Evolutionary conservation across 805 yeast genomes (phyloP).

Genomic region (Blastobotrys mokoenaii): DNA sequence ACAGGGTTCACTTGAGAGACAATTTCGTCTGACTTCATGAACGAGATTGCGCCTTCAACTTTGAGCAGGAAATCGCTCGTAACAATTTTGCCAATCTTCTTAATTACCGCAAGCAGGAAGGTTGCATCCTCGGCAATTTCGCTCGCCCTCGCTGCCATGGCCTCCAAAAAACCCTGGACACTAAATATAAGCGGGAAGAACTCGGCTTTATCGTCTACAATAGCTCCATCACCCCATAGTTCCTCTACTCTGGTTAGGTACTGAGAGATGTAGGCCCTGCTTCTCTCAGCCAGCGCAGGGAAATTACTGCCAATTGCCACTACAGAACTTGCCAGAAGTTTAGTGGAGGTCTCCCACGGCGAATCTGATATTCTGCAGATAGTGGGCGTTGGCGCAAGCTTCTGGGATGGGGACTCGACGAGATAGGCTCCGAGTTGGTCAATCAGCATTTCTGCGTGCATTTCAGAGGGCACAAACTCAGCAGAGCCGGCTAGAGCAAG

Average conservation of each 20-base stretch:
- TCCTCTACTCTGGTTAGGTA: constrained; percentile 19
- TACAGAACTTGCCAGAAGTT: constrained; percentile 30
- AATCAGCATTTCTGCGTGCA: constrained; percentile 37
- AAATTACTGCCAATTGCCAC: constrained; percentile 23
- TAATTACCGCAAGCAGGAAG: constrained; percentile 6
- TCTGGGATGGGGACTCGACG: constrained; percentile 36
- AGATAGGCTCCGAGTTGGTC: constrained; percentile 40
- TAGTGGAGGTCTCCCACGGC: constrained; percentile 37
- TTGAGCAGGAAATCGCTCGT: constrained; percentile 11
- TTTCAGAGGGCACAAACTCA: constrained; percentile 26
- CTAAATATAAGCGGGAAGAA: constrained; percentile 21
- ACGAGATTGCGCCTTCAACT: constrained; percentile 13
- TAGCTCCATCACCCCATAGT: constrained; percentile 11
- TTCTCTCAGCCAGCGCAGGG: constrained; percentile 26
- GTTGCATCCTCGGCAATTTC: background rate
- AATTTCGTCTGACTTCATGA: background rate
- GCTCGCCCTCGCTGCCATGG: constrained; percentile 13
- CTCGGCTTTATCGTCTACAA: constrained; percentile 7
- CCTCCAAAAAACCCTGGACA: constrained; percentile 29
- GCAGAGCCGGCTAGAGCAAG: constrained; percentile 48
- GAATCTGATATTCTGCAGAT: constrained; percentile 28
- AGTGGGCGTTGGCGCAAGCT: constrained; percentile 27
- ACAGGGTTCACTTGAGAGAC: constrained; percentile 12
- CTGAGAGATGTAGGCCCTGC: constrained; percentile 18
- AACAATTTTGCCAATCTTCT: constrained; percentile 9